Evolutionary conservation across 805 yeast genomes (phyloP), one percentile per base, ranked within the genome.

Genomic region (Candida suzukii): DNA sequence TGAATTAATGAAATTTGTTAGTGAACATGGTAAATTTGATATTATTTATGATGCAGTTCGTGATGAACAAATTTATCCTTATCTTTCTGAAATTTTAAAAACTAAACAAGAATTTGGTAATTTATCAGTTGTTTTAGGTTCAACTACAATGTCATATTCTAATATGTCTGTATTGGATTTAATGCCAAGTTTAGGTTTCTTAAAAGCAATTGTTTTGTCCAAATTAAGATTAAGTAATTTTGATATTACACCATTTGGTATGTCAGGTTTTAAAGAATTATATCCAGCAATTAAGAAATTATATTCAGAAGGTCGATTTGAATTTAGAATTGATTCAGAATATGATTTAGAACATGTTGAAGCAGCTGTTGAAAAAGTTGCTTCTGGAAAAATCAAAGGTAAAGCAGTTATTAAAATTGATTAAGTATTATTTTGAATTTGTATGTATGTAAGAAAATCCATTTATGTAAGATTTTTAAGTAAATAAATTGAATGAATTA

Each of bases 31-130:
- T 14, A 64, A 71, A 46, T 84, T 78, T 50, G 87, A 83, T 52
- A 54, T 73, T 11, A 74, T 84, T 35, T 54, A 78, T 24, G 95
- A 86, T 61, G 70, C 81, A 41, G 76, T 74, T 39, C 90, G 95
- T 30, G 75, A 73, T 41, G 55, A 56, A 21, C 74, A 71, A 17
- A 68, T 80, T 18, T 66, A 77, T 41, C 56, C 64, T 3, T 56
- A 68, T 12, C 64, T 74, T 41, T 51, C 61, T 5, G 49, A 63
- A 31, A 63, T 68, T 18, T 60, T 83, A 46, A 73, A 74, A 48
- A 68, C 74, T 29, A 64, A 63, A 38, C 46, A 58, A 21, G 67
- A 69, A 37, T 71, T 76, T 12, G 70, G 79, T 7, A 63, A 66
- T 26, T 83, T 71, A 51, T 59, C 70, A 11, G 68, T 83, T 10